Conservation (phyloP, 1,139 yeast genomes). For the Wickerhamiella infanticola region DNA sequence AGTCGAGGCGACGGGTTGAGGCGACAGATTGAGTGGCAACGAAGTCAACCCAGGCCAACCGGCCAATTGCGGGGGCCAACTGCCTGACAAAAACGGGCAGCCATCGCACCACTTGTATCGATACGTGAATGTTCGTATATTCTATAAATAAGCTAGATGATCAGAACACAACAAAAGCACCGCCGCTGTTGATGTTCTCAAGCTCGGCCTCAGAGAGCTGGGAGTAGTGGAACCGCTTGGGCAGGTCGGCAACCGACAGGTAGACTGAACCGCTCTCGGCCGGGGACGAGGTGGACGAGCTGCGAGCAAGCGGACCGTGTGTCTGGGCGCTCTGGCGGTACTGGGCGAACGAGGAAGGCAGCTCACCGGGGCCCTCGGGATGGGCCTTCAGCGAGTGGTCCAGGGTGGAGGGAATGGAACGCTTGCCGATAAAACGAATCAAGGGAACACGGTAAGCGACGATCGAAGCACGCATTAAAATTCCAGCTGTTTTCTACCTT, state of each 20-base stretch:
- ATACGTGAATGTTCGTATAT: neutral
- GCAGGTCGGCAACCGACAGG: slow-evolving; percentile 47
- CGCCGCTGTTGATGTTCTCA: slow-evolving; percentile 60
- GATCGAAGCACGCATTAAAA: slow-evolving; percentile 20
- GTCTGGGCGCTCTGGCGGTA: slow-evolving; percentile 29
- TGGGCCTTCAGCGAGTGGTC: slow-evolving; percentile 33
- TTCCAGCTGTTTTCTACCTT: too few species aligned
- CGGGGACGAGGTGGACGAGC: slow-evolving; percentile 17
- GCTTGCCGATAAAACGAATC: slow-evolving; percentile 28
- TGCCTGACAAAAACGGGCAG: too few species aligned
- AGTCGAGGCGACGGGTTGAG: too few species aligned
- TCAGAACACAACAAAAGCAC: slow-evolving; percentile 35
- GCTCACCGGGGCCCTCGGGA: slow-evolving; percentile 31
- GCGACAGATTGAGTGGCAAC: too few species aligned
- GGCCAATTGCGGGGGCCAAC: too few species aligned
- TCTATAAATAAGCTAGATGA: neutral
- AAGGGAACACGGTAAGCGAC: slow-evolving; percentile 23
- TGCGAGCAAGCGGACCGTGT: slow-evolving; percentile 22
- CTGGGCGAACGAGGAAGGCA: slow-evolving; percentile 31
- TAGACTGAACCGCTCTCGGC: slow-evolving; percentile 35
- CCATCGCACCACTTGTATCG: too few species aligned
- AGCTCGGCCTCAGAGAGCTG: slow-evolving; percentile 51
- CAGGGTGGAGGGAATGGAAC: slow-evolving; percentile 17
- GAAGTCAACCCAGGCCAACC: too few species aligned
- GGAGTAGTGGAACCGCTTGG: slow-evolving; percentile 53